Evolutionary conservation across 2,329 filamentous ascomycete genomes (phyloP).

Genomic region (Botrytis hyacinthi): DNA sequence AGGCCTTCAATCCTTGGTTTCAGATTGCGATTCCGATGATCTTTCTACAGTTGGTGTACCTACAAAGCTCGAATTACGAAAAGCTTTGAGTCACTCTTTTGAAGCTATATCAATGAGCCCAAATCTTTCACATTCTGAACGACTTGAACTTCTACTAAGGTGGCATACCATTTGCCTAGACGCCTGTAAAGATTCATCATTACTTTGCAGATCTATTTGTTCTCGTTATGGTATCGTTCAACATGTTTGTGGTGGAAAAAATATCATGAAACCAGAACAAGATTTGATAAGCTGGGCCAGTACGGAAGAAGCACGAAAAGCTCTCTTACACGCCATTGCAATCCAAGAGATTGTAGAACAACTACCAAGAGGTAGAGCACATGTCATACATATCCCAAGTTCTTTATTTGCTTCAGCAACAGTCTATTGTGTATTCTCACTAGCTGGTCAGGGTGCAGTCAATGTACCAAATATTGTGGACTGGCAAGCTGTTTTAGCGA

Average conservation of each 20-base stretch:
- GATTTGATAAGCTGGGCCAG: constrained; percentile 43
- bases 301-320: constrained; percentile 42
- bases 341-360: constrained; percentile 48
- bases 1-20: constrained; percentile 45
- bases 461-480: constrained; percentile 42
- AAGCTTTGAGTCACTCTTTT: constrained; percentile 43
- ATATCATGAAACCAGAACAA: constrained; percentile 35
- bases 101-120: constrained; percentile 42
- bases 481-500: constrained; percentile 44
- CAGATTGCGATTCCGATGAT: constrained; percentile 42
- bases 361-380: constrained; percentile 45
- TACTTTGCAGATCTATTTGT: constrained; percentile 43
- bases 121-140: constrained; percentile 38
- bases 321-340: constrained; percentile 45
- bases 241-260: constrained; percentile 41
- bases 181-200: constrained; percentile 43
- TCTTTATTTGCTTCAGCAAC: constrained; percentile 46
- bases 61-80: constrained; percentile 41
- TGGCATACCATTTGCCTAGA: constrained; percentile 48
- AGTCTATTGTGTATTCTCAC: constrained; percentile 43
- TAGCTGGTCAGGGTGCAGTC: constrained; percentile 42
- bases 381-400: constrained; percentile 47
- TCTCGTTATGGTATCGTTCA: constrained; percentile 42
- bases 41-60: constrained; percentile 43
- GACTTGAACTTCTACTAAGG: constrained; percentile 43